Base-by-base conservation (phyloP, 2,329 filamentous ascomycete species). In the Thielaviopsis populi region DNA sequence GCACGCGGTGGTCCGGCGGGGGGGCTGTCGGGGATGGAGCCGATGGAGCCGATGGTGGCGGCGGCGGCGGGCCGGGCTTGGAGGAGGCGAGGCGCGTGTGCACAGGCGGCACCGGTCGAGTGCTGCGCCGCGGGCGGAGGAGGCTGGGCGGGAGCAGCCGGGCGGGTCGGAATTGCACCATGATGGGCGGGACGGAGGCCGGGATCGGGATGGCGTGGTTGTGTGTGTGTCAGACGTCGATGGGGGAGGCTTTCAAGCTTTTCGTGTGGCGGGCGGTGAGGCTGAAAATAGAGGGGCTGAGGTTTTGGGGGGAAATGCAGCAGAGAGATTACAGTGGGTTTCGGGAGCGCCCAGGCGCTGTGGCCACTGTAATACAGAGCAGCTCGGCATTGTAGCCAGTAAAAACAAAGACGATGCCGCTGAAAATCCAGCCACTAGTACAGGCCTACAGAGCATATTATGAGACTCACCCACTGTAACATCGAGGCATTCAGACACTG, bases 1-100 rank as follows among this genome's bases (percentile, higher is more conserved):
- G 77, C 68, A 80, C 77, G 68, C 83, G 79, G 71, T 86, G 84
- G 68, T 86, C 83, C 65, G 79, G 74, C 53, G 62, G n/a, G n/a
- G n/a, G n/a, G n/a, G n/a, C n/a, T n/a, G n/a, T n/a, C n/a, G n/a
- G n/a, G n/a, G n/a, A n/a, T n/a, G n/a, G n/a, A n/a, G n/a, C n/a
- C n/a, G n/a, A n/a, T n/a, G n/a, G n/a, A n/a, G n/a, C n/a, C n/a
- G n/a, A n/a, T n/a, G n/a, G n/a, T n/a, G 43, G 15, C 27, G 15
- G 17, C 22, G 19, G 13, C 43, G 50, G 3, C 41, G 40, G 10
- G 43, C 17, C 7, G 27, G 19, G 24, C 15, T 42, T 56, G 11
- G 30, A 24, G 2, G 61, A 63, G 22, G 40, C 22, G 54, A 41
- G 17, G 40, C 41, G 53, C 8, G 41, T 50, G 54, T 50, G 61